A percentile compares a stretch with the other conserved stretches of the same genome.
Conservation (phyloP, 202 grass and related monocot species). For the Zoysia matrella region DNA sequence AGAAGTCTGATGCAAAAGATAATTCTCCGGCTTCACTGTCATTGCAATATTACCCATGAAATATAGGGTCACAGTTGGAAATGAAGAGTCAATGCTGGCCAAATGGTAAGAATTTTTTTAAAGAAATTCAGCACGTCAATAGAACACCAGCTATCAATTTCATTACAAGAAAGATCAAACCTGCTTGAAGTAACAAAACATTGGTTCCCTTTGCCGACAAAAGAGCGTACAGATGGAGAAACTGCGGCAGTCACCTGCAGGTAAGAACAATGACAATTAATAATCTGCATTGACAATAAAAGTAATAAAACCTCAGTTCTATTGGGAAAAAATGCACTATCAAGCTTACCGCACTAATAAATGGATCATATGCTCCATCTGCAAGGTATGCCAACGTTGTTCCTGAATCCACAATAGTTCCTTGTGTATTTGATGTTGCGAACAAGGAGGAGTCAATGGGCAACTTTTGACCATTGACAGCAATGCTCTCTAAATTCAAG, state of each 20-base stretch:
- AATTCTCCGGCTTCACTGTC: constrained; percentile 88
- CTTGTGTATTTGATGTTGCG: constrained; percentile 89
- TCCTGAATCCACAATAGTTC: constrained; percentile 95
- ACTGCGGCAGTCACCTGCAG: constrained; percentile 79
- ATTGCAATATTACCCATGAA: constrained; percentile 81
- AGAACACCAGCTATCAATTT: constrained; percentile 38
- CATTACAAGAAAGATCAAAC: constrained; percentile 45
- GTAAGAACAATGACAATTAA: constrained; percentile 28
- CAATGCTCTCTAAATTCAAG: constrained; percentile 88
- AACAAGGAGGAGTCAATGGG: constrained; percentile 83
- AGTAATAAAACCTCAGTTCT: neutral
- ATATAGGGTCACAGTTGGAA: constrained; percentile 82
- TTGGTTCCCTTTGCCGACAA: constrained; percentile 73
- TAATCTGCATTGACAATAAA: neutral
- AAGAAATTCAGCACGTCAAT: constrained; percentile 24
- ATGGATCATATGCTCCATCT: constrained; percentile 87
- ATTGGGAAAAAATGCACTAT: neutral
- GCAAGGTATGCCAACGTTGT: constrained; percentile 95
- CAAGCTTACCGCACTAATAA: constrained; percentile 83
- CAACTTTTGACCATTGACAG: constrained; percentile 84
- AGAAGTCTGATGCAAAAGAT: constrained; percentile 81
- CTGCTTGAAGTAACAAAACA: constrained; percentile 89
- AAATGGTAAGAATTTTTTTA: constrained; percentile 16
- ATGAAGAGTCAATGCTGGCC: constrained; percentile 81
- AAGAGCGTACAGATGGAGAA: constrained; percentile 60